Percentiles rank a stretch among this genome's conserved stretches.
These are phyloP conservation scores for Sherardia arvensis DNA, from an alignment of 257 asterid genomes.

Conservation along the genomic window DNA sequence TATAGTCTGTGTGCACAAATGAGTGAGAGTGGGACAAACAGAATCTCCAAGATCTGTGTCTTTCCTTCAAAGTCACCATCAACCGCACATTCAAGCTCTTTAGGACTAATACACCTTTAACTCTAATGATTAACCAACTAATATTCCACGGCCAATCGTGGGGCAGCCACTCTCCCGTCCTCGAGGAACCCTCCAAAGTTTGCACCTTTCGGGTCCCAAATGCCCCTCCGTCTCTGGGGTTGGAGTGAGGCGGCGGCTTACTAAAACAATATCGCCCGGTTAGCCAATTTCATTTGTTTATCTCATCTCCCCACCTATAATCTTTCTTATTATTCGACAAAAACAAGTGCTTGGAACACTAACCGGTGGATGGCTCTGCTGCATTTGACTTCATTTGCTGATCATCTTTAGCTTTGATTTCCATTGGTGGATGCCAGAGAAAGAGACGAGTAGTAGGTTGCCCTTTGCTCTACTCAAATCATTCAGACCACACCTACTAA, in stretches of 20 bases:
- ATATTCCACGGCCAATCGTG: constrained; percentile 9
- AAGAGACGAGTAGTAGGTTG: too few relatives aligned
- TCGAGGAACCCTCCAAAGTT: constrained; percentile 38
- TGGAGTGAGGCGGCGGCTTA: neutral
- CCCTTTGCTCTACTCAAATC: neutral
- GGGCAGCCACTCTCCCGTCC: constrained; percentile 30
- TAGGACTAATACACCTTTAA: neutral
- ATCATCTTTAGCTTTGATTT: neutral
- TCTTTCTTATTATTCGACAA: constrained; percentile 12
- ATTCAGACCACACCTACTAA: neutral
- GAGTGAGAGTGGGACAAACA: neutral
- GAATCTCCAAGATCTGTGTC: constrained; percentile 8
- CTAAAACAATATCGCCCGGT: constrained; percentile 9
- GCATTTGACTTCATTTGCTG: constrained; percentile 10
- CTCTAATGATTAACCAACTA: neutral
- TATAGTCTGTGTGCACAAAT: too few relatives aligned
- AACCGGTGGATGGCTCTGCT: constrained; percentile 15
- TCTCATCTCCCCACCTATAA: neutral
- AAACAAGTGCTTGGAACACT: constrained; percentile 18
- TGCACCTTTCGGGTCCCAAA: constrained; percentile 10
- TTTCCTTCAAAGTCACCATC: constrained; percentile 1
- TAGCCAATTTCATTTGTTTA: constrained; percentile 18
- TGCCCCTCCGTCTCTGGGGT: neutral
- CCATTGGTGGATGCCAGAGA: constrained; percentile 6
- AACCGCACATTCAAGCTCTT: too few relatives aligned